These are phyloP conservation scores for Eimeria acervulina DNA, from an alignment of 169 alveolate genomes.

Conservation along the genomic window DNA sequence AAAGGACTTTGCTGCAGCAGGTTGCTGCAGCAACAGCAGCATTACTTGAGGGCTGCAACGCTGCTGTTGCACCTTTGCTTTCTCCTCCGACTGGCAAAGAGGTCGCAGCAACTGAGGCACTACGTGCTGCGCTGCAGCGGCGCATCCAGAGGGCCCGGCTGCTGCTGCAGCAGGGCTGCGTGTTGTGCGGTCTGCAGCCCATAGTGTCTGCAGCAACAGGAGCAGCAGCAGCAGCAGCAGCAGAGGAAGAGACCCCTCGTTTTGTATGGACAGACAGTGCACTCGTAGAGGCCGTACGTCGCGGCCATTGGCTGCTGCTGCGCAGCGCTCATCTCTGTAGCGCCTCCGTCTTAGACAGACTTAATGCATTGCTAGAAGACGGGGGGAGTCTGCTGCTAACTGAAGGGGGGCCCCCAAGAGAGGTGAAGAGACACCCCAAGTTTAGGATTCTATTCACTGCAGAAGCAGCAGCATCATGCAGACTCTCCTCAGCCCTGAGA, in stretches of 20 bases:
- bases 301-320: constrained; percentile 96
- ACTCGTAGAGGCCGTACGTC: constrained; percentile 95
- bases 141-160: constrained; percentile 31
- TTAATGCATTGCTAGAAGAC: constrained; percentile 97
- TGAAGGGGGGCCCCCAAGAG: constrained; percentile 86
- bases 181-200: constrained; percentile 13
- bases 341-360: constrained; percentile 98
- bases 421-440: constrained; percentile 92
- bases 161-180: constrained; percentile 65
- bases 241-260: not conserved
- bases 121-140: not conserved
- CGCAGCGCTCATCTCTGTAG: constrained; percentile 98
- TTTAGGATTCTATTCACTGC: constrained; percentile 97
- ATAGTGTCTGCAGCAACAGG: constrained; percentile 21
- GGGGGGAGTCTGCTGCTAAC: constrained; percentile 79
- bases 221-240: constrained; percentile 18
- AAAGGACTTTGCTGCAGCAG: constrained; percentile 7
- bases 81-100: not conserved
- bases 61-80: not conserved
- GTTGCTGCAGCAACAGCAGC: constrained; percentile 44
- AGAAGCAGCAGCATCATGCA: constrained; percentile 98
- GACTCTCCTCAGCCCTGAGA: constrained; percentile 98
- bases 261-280: constrained; percentile 99
- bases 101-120: not conserved
- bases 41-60: constrained; percentile 53